Evolutionary conservation across 2,329 filamentous ascomycete genomes (phyloP).

Genomic region (Fusarium incarnatum): DNA sequence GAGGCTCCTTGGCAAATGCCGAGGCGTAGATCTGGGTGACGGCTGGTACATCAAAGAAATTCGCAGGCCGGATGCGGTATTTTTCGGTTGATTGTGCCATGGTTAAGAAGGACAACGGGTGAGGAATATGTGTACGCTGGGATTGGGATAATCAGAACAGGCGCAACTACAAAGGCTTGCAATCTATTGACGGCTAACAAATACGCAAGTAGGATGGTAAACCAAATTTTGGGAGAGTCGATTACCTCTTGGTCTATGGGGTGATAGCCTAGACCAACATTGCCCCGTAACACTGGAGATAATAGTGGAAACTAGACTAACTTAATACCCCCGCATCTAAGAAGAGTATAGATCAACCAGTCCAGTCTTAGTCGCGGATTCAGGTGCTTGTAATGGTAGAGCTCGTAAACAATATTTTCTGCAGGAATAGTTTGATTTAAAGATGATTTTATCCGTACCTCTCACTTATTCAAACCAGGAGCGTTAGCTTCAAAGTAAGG

Average conservation of each 20-base stretch:
- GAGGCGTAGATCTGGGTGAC: conserved; percentile 6
- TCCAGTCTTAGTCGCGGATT: background rate
- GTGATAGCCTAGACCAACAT: too few relatives aligned
- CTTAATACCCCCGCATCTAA: background rate
- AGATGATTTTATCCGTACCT: background rate
- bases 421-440: background rate
- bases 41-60: conserved; percentile 6
- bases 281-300: too few relatives aligned
- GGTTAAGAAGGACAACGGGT: background rate
- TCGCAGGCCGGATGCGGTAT: conserved; percentile 11
- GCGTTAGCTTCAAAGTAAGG: conserved; percentile 4
- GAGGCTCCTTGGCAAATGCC: background rate
- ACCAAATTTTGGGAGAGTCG: too few relatives aligned
- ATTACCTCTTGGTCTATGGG: too few relatives aligned
- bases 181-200: too few relatives aligned
- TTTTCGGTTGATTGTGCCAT: background rate
- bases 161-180: too few relatives aligned
- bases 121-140: too few relatives aligned
- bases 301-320: background rate
- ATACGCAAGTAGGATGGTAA: too few relatives aligned
- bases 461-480: background rate
- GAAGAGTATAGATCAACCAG: background rate
- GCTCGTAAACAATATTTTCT: background rate
- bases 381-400: background rate
- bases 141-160: too few relatives aligned